phyloP scores from a whole-genome alignment of 139 green algal genomes.

The Auxenochlorella pyrenoidosa region DNA sequence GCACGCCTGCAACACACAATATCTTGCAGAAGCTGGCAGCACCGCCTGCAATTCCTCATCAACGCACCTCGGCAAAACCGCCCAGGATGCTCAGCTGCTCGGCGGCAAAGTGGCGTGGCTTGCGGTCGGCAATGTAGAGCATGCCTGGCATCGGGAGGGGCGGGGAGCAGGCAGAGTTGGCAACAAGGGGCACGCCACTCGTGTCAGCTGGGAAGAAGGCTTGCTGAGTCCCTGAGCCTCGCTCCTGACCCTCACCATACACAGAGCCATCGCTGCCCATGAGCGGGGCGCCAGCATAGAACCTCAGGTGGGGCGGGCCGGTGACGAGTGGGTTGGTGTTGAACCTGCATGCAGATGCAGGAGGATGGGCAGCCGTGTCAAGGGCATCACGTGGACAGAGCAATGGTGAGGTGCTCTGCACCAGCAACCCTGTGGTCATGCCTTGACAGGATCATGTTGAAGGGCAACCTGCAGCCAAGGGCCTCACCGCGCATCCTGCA shows the following conservation, averaged over 20 bases:
- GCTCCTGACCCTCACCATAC: background rate
- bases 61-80: background rate
- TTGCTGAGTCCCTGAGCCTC: too few relatives aligned
- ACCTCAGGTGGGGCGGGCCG: background rate
- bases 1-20: too few relatives aligned
- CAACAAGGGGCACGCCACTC: too few relatives aligned
- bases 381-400: too few relatives aligned
- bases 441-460: too few relatives aligned
- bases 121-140: background rate
- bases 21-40: too few relatives aligned
- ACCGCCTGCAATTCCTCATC: too few relatives aligned
- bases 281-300: background rate
- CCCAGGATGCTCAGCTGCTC: background rate
- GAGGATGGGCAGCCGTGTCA: too few relatives aligned
- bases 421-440: too few relatives aligned
- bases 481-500: background rate
- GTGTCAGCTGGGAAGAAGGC: too few relatives aligned
- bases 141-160: background rate
- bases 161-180: too few relatives aligned
- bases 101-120: background rate
- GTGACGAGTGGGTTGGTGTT: background rate
- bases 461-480: background rate
- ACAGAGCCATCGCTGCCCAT: background rate
- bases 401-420: too few relatives aligned
- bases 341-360: background rate